Evolutionary conservation across 345 rosid genomes (phyloP).

Genomic region (Salix arbutifolia): DNA sequence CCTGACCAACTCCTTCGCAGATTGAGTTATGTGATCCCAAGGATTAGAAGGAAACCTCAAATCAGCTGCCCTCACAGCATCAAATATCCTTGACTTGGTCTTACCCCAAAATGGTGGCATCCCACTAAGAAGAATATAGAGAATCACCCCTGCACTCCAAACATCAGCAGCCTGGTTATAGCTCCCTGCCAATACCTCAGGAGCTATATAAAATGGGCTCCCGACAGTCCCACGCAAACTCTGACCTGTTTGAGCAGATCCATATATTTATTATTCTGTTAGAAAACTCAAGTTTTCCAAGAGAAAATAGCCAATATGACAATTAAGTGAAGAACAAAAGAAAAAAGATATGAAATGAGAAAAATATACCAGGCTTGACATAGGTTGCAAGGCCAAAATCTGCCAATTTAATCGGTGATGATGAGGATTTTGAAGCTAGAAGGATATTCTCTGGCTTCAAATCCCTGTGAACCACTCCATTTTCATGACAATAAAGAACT

Average conservation of each 20-base stretch:
- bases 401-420: constrained; percentile 59
- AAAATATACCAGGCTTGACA: constrained; percentile 45
- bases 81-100: constrained; percentile 62
- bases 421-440: constrained; percentile 49
- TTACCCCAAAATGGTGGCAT: constrained; percentile 72
- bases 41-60: constrained; percentile 54
- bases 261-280: constrained; percentile 3
- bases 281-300: neutral
- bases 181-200: constrained; percentile 60
- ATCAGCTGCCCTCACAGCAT: constrained; percentile 59
- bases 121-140: constrained; percentile 61
- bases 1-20: constrained; percentile 51
- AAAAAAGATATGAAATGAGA: neutral
- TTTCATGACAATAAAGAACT: constrained; percentile 57
- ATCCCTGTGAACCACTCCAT: constrained; percentile 62
- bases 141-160: constrained; percentile 75
- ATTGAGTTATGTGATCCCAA: constrained; percentile 48
- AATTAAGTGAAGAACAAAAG: neutral
- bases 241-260: constrained; percentile 38
- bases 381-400: constrained; percentile 74
- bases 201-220: constrained; percentile 74
- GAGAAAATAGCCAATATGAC: neutral
- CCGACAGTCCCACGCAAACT: constrained; percentile 62
- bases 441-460: constrained; percentile 72
- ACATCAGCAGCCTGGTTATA: constrained; percentile 70